Percentiles rank a stretch among this genome's conserved stretches.
Evolutionary conservation across 2,329 filamentous ascomycete genomes (phyloP).

Genomic region (Amauroascus niger): DNA sequence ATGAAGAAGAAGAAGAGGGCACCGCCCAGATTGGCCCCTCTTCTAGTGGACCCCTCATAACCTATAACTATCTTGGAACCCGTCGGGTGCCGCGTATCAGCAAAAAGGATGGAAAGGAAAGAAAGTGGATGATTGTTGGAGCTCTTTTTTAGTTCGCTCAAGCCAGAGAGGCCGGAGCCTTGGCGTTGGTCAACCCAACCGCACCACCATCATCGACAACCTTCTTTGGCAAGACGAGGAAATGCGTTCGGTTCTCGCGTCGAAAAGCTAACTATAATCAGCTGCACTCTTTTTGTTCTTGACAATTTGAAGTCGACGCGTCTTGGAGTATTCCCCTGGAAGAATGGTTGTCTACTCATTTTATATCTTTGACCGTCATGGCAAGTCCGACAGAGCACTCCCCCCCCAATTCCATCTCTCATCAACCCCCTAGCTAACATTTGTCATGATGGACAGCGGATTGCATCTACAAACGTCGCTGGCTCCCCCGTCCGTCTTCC

Average conservation of each 20-base stretch:
- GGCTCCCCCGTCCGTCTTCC: constrained; percentile 52
- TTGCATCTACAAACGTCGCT: constrained; percentile 90
- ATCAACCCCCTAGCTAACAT: neutral
- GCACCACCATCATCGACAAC: neutral
- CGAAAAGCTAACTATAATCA: no score
- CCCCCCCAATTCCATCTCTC: constrained; percentile 9
- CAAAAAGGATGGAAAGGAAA: neutral
- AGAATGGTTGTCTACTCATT: constrained; percentile 94
- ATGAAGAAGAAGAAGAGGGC: no score
- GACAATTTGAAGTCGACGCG: no score
- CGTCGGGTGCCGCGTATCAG: neutral
- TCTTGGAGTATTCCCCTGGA: constrained; percentile 19
- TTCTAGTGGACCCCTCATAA: neutral
- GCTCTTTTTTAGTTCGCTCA: neutral
- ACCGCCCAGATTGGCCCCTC: neutral
- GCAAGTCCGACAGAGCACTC: constrained; percentile 40
- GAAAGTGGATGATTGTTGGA: neutral
- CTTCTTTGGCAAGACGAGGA: neutral
- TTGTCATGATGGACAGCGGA: constrained; percentile 53
- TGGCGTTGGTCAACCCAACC: neutral
- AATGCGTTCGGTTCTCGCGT: no score
- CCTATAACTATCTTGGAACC: neutral
- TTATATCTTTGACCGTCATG: constrained; percentile 98
- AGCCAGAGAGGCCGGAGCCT: neutral
- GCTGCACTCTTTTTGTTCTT: no score